Evolutionary conservation across 768 basidiomycete genomes (phyloP).

Genomic region (Rubroboletus satanas): DNA sequence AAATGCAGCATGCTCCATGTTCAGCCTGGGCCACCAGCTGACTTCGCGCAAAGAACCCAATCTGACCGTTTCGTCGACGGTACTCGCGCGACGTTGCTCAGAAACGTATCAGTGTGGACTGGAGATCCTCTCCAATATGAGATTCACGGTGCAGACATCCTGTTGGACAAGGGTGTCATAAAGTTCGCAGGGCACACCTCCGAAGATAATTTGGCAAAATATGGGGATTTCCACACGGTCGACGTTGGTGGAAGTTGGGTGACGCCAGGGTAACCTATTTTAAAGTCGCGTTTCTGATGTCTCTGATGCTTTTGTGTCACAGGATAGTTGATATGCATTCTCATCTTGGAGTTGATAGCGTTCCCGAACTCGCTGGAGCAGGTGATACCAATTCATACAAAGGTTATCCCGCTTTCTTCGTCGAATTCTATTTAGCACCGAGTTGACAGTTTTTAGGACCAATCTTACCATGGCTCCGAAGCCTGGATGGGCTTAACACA

Average conservation of each 20-base stretch:
- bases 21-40: conserved; percentile 35
- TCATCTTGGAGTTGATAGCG: conserved; percentile 69
- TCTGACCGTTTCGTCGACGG: conserved; percentile 40
- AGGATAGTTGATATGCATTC: conserved; percentile 70
- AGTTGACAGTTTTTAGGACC: conserved; percentile 36
- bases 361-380: conserved; percentile 50
- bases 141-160: conserved; percentile 36
- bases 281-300: conserved; percentile 36
- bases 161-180: conserved; percentile 39
- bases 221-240: conserved; percentile 47
- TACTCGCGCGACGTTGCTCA: conserved; percentile 37
- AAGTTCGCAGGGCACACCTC: conserved; percentile 42
- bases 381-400: conserved; percentile 61
- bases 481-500: conserved; percentile 81
- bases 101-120: conserved; percentile 53
- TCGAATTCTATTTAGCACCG: neutral
- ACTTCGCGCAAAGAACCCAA: conserved; percentile 30
- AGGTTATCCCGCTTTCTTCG: conserved; percentile 25
- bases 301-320: conserved; percentile 28
- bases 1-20: conserved; percentile 35
- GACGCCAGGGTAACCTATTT: conserved; percentile 55
- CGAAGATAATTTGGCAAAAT: conserved; percentile 30
- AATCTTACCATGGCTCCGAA: conserved; percentile 73
- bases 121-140: conserved; percentile 37
- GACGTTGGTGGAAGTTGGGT: conserved; percentile 66